Evolutionary conservation across 345 rosid genomes (phyloP), one percentile per base, ranked within the genome.

Genomic region (Zanthoxylum bungeanum): DNA sequence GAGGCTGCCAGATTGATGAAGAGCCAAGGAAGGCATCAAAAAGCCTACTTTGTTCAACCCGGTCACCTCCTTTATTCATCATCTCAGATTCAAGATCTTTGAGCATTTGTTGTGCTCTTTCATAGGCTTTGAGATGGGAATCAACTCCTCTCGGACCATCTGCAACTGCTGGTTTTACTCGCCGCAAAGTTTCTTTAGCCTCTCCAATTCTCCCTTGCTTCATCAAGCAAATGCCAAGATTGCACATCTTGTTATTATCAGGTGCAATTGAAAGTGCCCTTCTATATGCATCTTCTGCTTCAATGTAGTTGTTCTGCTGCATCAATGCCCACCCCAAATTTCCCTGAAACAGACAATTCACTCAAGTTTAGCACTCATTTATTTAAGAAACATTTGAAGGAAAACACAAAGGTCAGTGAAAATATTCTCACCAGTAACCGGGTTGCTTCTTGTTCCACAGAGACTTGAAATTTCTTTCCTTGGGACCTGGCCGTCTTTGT

Each of bases 361-460:
- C 21, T 42, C 9, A 55, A 17, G 14, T 34, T 50, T 73, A 56
- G 17, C 9, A 14, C 27, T 11, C 21, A 21, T 28, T 4, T 49
- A 62, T 30, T 16, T 49, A 62, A 37, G 11, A 21, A 27, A 24
- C 27, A 68, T 49, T 10, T 0, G 1, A 33, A 21, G 24, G 27
- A 19, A 36, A 4, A 9, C 11, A 3, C n/a, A 0, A 46, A 57
- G 34, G 31, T 9, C 42, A 2, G 39, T 1, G 57, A 39, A 1
- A 14, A 16, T 0, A 36, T 44, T 49, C 80, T 79, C 65, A 93
- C 98, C 85, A 95, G 77, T 65, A 95, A 73, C 10, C 98, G 76
- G 40, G 97, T 95, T n/a, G 98, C 99, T 83, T 95, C 99, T 83
- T 95, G 98, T 46, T 91, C 98, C 8, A 92, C 93, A 1, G 98